Evolutionary conservation across 1,139 yeast genomes (phyloP).

Genomic region (Kodamaea derodonti): DNA sequence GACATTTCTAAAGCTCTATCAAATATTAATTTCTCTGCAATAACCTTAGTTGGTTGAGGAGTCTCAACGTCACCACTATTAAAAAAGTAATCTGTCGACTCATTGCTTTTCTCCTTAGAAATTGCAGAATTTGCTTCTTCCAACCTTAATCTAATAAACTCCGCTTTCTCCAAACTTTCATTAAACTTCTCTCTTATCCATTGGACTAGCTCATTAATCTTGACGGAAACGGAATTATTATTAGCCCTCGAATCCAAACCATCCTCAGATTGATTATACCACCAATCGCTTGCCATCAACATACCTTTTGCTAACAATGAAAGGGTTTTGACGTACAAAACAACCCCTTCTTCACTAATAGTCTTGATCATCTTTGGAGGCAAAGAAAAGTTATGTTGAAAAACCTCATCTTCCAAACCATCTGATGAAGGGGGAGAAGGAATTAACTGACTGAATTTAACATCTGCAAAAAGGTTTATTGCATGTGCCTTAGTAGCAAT

Average conservation of each 20-base stretch:
- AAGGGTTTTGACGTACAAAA: constrained; percentile 76
- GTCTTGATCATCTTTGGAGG: constrained; percentile 58
- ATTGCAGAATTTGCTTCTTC: constrained; percentile 45
- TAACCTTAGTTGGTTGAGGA: constrained; percentile 24
- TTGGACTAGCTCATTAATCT: constrained; percentile 79
- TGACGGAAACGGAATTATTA: constrained; percentile 24
- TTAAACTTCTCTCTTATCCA: constrained; percentile 90
- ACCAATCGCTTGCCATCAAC: constrained; percentile 84
- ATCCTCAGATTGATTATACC: constrained; percentile 47
- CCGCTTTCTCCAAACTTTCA: constrained; percentile 86
- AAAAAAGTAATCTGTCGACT: constrained; percentile 4
- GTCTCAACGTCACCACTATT: constrained; percentile 7
- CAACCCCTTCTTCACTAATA: constrained; percentile 84
- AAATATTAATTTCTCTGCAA: constrained; percentile 82
- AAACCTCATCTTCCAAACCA: constrained; percentile 36
- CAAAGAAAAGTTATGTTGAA: constrained; percentile 40
- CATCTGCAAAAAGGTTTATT: constrained; percentile 83
- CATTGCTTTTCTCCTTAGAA: constrained; percentile 7
- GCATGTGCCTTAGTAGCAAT: constrained; percentile 90
- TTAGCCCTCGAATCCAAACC: constrained; percentile 2
- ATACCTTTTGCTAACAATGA: constrained; percentile 81
- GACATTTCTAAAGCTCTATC: constrained; percentile 94
- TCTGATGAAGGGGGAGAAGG: constrained; percentile 69
- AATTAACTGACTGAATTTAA: constrained; percentile 77
- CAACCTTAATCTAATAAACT: constrained; percentile 56